Percentiles rank a stretch among this genome's conserved stretches.
phyloP scores from a whole-genome alignment of 2,329 filamentous ascomycete species.

The Paecilomyces variotii region DNA sequence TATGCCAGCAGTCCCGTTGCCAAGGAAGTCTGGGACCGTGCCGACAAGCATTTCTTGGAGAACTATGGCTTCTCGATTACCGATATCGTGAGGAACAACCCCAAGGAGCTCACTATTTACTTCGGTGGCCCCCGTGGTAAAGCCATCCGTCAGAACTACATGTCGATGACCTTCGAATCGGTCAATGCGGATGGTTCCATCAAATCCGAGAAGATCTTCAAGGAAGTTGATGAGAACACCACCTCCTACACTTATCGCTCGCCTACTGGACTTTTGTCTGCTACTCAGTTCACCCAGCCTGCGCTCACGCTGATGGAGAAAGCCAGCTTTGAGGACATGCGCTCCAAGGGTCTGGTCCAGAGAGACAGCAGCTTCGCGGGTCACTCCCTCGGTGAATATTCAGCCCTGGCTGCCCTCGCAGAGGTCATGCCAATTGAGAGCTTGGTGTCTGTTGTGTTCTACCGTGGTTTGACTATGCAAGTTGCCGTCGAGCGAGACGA shows the following conservation, averaged over 20 bases:
- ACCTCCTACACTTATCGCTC: conserved; percentile 96
- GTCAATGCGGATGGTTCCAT: conserved; percentile 83
- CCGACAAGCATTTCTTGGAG: conserved; percentile 96
- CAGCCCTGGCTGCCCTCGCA: conserved; percentile 85
- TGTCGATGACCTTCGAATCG: conserved; percentile 99
- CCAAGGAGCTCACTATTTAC: conserved; percentile 96
- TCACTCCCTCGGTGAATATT: conserved; percentile 97
- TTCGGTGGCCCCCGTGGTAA: conserved; percentile 96
- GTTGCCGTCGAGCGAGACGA: conserved; percentile 96
- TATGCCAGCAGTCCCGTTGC: conserved; percentile 90
- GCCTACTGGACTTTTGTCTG: conserved; percentile 86
- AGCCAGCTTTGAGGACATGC: conserved; percentile 99
- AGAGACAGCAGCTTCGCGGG: conserved; percentile 95
- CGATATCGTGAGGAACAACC: conserved; percentile 99
- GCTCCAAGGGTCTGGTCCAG: conserved; percentile 89
- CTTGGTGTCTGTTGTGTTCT: conserved; percentile 96
- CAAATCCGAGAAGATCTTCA: conserved; percentile 99
- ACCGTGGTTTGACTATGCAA: conserved; percentile 98
- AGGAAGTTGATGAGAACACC: conserved; percentile 87
- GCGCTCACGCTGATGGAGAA: conserved; percentile 99
- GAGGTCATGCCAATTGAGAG: conserved; percentile 99
- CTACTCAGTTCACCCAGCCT: conserved; percentile 97
- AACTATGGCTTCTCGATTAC: conserved; percentile 98
- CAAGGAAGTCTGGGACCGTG: conserved; percentile 95
- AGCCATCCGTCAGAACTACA: conserved; percentile 97